Conservation (phyloP, 345 rosid genomes). For the Eucalyptus urophylla region DNA sequence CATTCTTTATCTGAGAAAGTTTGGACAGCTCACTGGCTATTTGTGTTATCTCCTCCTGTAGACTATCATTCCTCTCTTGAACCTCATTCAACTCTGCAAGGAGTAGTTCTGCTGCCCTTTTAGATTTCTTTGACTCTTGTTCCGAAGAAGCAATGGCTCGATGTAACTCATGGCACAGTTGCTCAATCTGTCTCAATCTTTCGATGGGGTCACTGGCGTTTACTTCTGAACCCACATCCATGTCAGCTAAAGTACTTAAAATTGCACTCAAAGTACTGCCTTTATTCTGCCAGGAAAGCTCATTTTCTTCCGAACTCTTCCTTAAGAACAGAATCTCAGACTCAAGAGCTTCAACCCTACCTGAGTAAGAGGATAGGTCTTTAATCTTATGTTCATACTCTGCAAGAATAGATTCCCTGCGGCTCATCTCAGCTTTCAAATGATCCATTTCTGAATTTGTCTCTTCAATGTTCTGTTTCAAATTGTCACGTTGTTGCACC, state of each 20-base stretch:
- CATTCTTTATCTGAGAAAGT: constrained; percentile 40
- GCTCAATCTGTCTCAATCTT: constrained; percentile 46
- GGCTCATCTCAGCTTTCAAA: constrained; percentile 54
- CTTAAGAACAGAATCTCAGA: constrained; percentile 50
- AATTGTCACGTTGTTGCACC: constrained; percentile 78
- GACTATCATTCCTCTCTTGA: constrained; percentile 81
- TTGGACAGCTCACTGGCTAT: constrained; percentile 29
- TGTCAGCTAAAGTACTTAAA: constrained; percentile 29
- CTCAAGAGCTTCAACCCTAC: constrained; percentile 42
- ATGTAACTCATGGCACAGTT: constrained; percentile 41
- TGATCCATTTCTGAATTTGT: constrained; percentile 46
- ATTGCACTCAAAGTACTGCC: constrained; percentile 31
- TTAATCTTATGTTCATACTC: constrained; percentile 47
- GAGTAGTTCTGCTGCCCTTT: constrained; percentile 81
- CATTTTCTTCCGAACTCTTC: constrained; percentile 49
- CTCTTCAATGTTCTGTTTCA: constrained; percentile 69
- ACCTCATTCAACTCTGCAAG: constrained; percentile 89
- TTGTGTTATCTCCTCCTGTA: constrained; percentile 68
- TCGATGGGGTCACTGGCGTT: constrained; percentile 36
- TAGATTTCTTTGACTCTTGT: constrained; percentile 68
- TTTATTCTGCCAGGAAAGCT: constrained; percentile 45
- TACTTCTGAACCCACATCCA: constrained; percentile 51
- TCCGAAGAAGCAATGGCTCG: constrained; percentile 42
- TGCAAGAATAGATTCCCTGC: constrained; percentile 30
- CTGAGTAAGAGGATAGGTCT: constrained; percentile 39